phyloP scores from a whole-genome alignment of 2,329 filamentous ascomycete species.

The Diaporthe citrichinensis region DNA sequence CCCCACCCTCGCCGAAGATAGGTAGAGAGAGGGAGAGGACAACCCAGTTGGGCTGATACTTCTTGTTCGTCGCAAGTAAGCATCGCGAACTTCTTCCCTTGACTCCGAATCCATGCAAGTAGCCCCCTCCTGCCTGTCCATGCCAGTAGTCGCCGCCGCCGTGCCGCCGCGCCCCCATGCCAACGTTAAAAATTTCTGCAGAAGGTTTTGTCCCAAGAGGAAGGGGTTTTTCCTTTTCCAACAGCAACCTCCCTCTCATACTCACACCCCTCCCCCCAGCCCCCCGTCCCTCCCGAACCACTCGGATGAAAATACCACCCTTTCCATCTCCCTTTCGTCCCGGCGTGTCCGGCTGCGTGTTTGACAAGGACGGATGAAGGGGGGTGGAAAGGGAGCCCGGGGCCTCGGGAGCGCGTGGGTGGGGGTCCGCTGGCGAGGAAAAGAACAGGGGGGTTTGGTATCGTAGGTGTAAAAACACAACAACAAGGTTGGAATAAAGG shows the following conservation, averaged over 20 bases:
- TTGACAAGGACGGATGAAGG: slow-evolving; percentile 5
- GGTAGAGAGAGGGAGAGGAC: slow-evolving; percentile 25
- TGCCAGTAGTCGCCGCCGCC: slow-evolving; percentile 7
- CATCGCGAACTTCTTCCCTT: slow-evolving; percentile 25
- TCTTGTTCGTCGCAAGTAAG: slow-evolving; percentile 33
- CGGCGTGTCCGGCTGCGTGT: slow-evolving; percentile 23
- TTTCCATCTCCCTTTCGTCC: background rate
- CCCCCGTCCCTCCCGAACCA: slow-evolving; percentile 6
- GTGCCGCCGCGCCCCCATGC: background rate
- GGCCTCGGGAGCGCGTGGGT: slow-evolving; percentile 13
- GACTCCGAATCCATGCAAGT: slow-evolving; percentile 30
- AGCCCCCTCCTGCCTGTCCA: slow-evolving; percentile 9
- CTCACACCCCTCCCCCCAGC: background rate
- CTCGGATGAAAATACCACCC: slow-evolving; percentile 13
- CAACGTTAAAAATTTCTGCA: slow-evolving; percentile 19
- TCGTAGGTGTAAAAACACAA: slow-evolving; percentile 39
- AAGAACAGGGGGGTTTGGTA: slow-evolving; percentile 18
- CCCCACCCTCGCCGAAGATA: background rate
- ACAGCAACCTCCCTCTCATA: background rate
- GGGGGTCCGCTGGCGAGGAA: slow-evolving; percentile 23
- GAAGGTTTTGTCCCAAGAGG: slow-evolving; percentile 8
- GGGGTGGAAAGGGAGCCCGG: background rate
- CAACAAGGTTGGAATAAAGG: slow-evolving; percentile 6
- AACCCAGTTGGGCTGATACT: slow-evolving; percentile 24
- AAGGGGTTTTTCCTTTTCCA: background rate